Percentiles rank a stretch among this genome's conserved stretches.
phyloP scores from a whole-genome alignment of 1,139 yeast genomes.

The Geotrichum phurueaensis region DNA sequence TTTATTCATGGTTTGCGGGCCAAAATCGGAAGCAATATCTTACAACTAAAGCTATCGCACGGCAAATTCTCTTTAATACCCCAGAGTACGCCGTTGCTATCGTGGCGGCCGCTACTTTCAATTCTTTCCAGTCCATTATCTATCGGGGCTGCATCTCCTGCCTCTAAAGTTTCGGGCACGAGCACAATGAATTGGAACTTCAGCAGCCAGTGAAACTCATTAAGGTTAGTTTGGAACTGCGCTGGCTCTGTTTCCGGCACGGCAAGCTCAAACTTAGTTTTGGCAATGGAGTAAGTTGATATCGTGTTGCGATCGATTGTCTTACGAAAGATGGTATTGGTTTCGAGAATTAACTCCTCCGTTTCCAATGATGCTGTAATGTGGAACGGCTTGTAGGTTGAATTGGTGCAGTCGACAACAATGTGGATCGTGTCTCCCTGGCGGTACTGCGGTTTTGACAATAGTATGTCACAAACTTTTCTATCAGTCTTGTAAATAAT shows the following conservation, averaged over 20 bases:
- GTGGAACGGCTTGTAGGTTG: background rate
- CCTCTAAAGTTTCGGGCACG: background rate
- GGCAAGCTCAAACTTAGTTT: background rate
- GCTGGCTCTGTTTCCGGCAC: constrained; percentile 2
- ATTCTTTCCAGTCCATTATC: background rate
- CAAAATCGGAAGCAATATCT: background rate
- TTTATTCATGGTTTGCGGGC: background rate
- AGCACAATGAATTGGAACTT: background rate
- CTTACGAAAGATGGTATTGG: background rate
- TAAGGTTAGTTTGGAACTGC: background rate
- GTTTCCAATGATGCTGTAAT: constrained; percentile 1
- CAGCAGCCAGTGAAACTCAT: background rate
- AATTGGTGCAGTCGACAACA: background rate
- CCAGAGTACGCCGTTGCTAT: background rate
- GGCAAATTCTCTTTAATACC: background rate
- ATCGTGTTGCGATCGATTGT: background rate
- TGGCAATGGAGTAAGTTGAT: background rate
- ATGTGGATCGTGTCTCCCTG: constrained; percentile 3
- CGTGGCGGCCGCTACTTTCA: background rate
- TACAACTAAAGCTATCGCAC: constrained; percentile 2
- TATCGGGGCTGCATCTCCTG: too few species aligned
- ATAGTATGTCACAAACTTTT: background rate
- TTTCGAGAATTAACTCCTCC: background rate
- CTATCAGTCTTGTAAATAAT: background rate
- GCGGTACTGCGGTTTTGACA: constrained; percentile 1